Conservation (phyloP, 441 rosid species). For the Bocquillonia castaneifolia region DNA sequence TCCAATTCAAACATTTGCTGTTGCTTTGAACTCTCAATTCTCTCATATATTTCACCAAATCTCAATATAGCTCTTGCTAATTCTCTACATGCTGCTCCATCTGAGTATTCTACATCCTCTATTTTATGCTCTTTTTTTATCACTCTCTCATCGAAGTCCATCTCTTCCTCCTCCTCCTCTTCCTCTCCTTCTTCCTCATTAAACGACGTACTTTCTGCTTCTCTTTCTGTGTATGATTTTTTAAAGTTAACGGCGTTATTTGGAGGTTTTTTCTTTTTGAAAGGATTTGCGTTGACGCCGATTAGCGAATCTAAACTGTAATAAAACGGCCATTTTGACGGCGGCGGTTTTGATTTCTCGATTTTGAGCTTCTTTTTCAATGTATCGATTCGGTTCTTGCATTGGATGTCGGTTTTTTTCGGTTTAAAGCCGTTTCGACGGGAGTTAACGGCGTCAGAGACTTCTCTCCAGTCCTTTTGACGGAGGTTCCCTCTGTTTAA, state of each 20-base stretch:
- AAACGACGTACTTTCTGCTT: conserved; percentile 33
- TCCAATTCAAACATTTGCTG: conserved; percentile 68
- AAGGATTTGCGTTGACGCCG: conserved; percentile 25
- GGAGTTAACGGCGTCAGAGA: conserved; percentile 57
- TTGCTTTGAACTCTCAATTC: conserved; percentile 60
- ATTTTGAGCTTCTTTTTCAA: conserved; percentile 72
- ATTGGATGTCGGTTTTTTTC: conserved; percentile 57
- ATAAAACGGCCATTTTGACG: conserved; percentile 48
- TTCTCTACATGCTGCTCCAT: conserved; percentile 54
- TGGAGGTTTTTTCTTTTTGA: conserved; percentile 24
- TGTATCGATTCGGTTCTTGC: conserved; percentile 79
- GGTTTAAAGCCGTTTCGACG: conserved; percentile 34
- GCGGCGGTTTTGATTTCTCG: conserved; percentile 51
- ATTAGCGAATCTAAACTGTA: conserved; percentile 45
- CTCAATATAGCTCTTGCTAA: conserved; percentile 62
- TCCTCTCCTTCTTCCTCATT: conserved; percentile 37
- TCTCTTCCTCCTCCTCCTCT: too few species aligned
- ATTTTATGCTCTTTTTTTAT: conserved; percentile 43
- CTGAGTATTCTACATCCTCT: conserved; percentile 44
- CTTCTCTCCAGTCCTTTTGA: conserved; percentile 69
- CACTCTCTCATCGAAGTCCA: conserved; percentile 36
- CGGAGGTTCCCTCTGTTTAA: conserved; percentile 65
- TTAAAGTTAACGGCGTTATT: conserved; percentile 12
- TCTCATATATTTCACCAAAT: conserved; percentile 66
- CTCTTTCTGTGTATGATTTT: too few species aligned